phyloP scores from a whole-genome alignment of 345 rosid genomes.

The Euclidium syriacum region DNA sequence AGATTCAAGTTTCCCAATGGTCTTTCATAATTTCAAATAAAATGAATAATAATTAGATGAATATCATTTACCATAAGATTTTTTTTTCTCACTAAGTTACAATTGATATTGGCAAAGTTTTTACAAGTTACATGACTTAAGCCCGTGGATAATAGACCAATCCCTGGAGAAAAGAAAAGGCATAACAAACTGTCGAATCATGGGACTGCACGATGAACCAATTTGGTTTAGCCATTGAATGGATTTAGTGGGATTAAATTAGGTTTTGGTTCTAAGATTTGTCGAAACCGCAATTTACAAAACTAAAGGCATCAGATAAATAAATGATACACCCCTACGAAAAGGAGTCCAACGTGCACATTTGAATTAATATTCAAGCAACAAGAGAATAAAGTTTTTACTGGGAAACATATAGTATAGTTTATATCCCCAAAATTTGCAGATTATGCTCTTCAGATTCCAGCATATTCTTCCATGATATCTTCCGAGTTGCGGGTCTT shows the following conservation, averaged over 20 bases:
- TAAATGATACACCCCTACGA: neutral
- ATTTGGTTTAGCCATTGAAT: too few species aligned
- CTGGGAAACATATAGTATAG: neutral
- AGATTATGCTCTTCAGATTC: conserved; percentile 20
- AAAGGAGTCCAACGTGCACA: conserved; percentile 17
- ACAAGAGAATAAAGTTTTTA: neutral
- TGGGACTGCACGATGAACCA: too few species aligned
- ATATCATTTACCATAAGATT: too few species aligned
- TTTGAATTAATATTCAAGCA: conserved; percentile 3
- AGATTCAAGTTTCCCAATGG: conserved; percentile 8
- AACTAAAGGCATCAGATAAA: neutral
- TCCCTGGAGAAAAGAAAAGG: too few species aligned
- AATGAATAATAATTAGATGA: too few species aligned
- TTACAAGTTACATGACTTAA: too few species aligned
- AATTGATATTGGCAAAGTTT: too few species aligned
- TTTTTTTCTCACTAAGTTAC: too few species aligned
- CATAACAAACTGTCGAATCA: too few species aligned
- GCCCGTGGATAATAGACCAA: too few species aligned
- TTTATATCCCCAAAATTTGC: neutral
- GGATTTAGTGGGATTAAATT: too few species aligned
- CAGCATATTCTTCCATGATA: conserved; percentile 22
- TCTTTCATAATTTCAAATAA: neutral
- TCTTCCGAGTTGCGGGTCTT: conserved; percentile 9
- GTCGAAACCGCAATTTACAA: neutral
- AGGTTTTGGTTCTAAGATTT: too few species aligned